Percentiles rank a stretch among this genome's conserved stretches.
phyloP scores from a whole-genome alignment of 352 stramenopile genomes.

The Pythium grandisporangium region DNA sequence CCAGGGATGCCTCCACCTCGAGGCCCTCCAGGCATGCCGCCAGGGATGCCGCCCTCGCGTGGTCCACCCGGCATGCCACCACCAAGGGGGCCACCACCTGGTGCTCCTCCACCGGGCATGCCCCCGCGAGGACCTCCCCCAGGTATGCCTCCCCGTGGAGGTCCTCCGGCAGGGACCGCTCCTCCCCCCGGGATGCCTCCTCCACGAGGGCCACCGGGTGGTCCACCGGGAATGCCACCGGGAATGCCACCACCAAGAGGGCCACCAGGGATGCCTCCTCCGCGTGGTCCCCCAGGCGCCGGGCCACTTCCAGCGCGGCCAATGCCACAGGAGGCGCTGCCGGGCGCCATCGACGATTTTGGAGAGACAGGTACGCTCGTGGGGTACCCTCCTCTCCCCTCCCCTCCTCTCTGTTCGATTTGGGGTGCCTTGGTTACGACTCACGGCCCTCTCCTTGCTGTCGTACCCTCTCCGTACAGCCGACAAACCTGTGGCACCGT shows the following conservation, averaged over 20 bases:
- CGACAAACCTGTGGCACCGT: neutral
- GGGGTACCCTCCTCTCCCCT: too few species aligned
- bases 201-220: conserved; percentile 1
- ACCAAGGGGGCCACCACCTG: neutral
- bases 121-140: conserved; percentile 1
- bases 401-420: too few species aligned
- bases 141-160: conserved; percentile 4
- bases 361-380: too few species aligned
- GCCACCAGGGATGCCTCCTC: conserved; percentile 10
- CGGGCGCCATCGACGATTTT: neutral
- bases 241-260: conserved; percentile 12
- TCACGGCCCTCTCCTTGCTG: neutral
- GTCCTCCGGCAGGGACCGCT: neutral
- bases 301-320: conserved; percentile 11
- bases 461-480: neutral
- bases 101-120: conserved; percentile 3
- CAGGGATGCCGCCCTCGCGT: conserved; percentile 1
- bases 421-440: neutral
- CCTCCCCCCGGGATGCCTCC: neutral
- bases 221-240: conserved; percentile 4
- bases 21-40: conserved; percentile 2
- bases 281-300: conserved; percentile 3
- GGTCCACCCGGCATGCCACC: conserved; percentile 3
- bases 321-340: conserved; percentile 11
- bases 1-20: neutral